Evolutionary conservation across 129 eudicot genomes (phyloP), one percentile per base, ranked within the genome.

Genomic region (Escallonia herrerae): DNA sequence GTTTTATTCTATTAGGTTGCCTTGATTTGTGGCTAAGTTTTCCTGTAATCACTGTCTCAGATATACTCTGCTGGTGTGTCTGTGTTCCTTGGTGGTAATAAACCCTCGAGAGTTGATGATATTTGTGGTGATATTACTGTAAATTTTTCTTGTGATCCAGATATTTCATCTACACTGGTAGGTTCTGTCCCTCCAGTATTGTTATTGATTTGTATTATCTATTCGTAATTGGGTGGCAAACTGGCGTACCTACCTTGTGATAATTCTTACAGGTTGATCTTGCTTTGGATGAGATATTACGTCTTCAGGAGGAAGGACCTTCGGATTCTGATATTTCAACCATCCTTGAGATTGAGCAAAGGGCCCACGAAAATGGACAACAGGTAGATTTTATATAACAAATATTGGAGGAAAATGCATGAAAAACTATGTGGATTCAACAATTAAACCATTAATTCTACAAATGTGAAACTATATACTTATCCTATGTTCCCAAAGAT

Each of bases 231-330:
- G 43, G 14, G 51, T 13, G 12, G 15, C 5, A 6, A 58, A 51
- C 40, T 58, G 47, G 75, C 61, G 62, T 71, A 43, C 44, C 54
- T 55, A 68, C 62, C 42, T 9, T 54, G 57, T 6, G 69, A 74
- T 57, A 64, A 62, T 63, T 41, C 48, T 8, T 64, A 62, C 67
- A 91, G 97, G 97, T 87, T 70, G 91, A 82, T 80, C 72, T 91
- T 69, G 95, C 95, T 68, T 64, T 91, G 73, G 97, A 91, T 68
- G 98, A 87, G 77, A 83, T 87, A 62, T 51, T 78, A 65, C 96
- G 83, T 68, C 91, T 91, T 77, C 98, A 91, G 69, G 87, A 81
- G 66, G 95, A 91, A 80, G 96, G 98, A 56, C 98, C 98, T 54
- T 83, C 87, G 13, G 84, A 87, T 72, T 83, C 86, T 57, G 98